These are phyloP conservation scores for Haematococcus lacustris DNA, from an alignment of 139 green algal species.

Conservation along the genomic window DNA sequence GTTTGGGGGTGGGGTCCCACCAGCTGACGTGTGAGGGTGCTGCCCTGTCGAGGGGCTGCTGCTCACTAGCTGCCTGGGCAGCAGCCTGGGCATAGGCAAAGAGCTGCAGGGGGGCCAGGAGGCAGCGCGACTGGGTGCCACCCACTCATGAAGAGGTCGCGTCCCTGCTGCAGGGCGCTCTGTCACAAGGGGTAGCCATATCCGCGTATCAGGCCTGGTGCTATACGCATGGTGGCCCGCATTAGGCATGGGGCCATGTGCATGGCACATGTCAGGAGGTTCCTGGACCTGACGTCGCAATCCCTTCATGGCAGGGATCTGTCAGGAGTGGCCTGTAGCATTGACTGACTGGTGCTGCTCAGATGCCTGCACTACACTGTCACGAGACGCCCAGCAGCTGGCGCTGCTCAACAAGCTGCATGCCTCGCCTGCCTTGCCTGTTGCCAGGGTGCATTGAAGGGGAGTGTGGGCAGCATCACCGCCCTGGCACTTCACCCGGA, in stretches of 20 bases:
- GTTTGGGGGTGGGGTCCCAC: not conserved
- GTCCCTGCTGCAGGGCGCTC: too few relatives aligned
- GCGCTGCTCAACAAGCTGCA: not conserved
- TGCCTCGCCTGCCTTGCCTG: not conserved
- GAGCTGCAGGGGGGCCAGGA: too few relatives aligned
- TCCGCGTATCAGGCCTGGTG: too few relatives aligned
- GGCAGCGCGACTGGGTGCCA: too few relatives aligned
- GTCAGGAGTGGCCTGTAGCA: not conserved
- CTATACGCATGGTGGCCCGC: too few relatives aligned
- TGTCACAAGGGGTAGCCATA: too few relatives aligned
- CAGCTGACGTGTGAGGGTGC: too few relatives aligned
- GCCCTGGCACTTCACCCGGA: conserved; percentile 36
- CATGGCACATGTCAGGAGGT: not conserved
- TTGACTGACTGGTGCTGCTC: not conserved
- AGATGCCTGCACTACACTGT: not conserved
- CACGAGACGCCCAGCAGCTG: not conserved
- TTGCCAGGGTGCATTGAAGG: conserved; percentile 30
- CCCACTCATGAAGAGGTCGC: too few relatives aligned
- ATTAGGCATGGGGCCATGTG: too few relatives aligned
- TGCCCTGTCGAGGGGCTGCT: too few relatives aligned
- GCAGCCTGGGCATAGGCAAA: too few relatives aligned
- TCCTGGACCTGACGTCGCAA: not conserved
- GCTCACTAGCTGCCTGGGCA: too few relatives aligned
- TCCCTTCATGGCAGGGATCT: not conserved
- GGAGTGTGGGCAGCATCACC: conserved; percentile 37